These are phyloP conservation scores for Aspergillus pseudoglaucus DNA, from an alignment of 2,329 filamentous ascomycete species.

Conservation along the genomic window DNA sequence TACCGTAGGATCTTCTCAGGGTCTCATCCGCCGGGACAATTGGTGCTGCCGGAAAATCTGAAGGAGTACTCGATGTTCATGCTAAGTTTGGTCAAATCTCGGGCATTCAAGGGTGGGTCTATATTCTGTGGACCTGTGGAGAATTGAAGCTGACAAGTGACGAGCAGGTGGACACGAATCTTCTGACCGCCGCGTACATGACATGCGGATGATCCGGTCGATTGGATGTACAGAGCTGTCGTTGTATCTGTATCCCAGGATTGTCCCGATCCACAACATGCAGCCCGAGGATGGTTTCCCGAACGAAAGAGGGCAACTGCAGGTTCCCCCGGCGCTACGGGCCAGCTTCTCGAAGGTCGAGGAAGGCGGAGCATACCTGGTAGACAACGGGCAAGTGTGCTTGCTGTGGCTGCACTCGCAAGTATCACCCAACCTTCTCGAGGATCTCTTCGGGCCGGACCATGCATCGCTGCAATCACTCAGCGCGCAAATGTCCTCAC, in stretches of 20 bases:
- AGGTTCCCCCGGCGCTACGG: constrained; percentile 72
- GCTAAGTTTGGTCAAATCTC: constrained; percentile 78
- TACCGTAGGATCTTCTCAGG: constrained; percentile 92
- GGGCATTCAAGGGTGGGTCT: constrained; percentile 69
- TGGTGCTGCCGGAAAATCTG: constrained; percentile 89
- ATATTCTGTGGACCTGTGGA: neutral
- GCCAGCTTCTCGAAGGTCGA: constrained; percentile 84
- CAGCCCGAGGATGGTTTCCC: constrained; percentile 83
- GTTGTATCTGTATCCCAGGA: constrained; percentile 89
- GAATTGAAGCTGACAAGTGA: constrained; percentile 1
- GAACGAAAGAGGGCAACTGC: constrained; percentile 82
- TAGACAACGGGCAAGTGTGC: constrained; percentile 91
- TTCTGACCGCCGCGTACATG: constrained; percentile 82
- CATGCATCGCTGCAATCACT: constrained; percentile 65
- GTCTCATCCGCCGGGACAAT: constrained; percentile 78
- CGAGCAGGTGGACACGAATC: constrained; percentile 69
- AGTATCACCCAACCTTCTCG: constrained; percentile 83
- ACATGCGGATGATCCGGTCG: constrained; percentile 80
- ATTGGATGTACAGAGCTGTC: constrained; percentile 83
- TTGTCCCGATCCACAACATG: constrained; percentile 86
- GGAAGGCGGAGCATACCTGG: constrained; percentile 85
- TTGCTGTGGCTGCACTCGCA: constrained; percentile 89
- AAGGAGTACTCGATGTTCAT: constrained; percentile 98
- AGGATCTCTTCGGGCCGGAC: constrained; percentile 81
- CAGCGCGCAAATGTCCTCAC: constrained; percentile 70